Conservation (phyloP, 148 eudicot genomes). For the Salicornia ramosissima region DNA sequence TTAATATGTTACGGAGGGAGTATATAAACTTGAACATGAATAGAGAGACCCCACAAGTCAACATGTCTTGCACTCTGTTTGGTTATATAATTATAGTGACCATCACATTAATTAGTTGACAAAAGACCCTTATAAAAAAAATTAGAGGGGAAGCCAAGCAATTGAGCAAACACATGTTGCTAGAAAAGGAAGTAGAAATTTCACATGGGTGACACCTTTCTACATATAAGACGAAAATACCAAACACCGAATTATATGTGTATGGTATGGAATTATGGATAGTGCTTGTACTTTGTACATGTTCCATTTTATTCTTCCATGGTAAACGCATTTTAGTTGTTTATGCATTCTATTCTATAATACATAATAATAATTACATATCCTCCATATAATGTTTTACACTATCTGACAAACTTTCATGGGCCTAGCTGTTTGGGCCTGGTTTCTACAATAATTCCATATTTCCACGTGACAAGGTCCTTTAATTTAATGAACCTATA, state of each 20-base stretch:
- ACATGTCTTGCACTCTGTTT: neutral
- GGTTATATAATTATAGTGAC: neutral
- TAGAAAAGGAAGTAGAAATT: neutral
- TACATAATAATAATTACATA: too few relatives aligned
- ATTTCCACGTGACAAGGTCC: neutral
- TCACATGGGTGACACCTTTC: conserved; percentile 18
- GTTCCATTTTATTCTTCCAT: neutral
- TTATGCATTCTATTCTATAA: neutral
- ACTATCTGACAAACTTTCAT: neutral
- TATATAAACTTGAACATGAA: neutral
- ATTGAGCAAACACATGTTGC: neutral
- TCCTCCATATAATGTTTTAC: neutral
- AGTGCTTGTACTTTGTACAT: neutral
- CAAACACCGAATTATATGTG: neutral
- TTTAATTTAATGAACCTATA: conserved; percentile 6
- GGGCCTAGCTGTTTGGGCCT: neutral
- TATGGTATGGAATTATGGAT: too few relatives aligned
- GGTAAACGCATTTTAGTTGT: neutral
- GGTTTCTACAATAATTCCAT: neutral
- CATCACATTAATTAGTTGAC: conserved; percentile 3
- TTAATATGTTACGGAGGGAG: too few relatives aligned
- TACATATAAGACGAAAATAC: neutral
- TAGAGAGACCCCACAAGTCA: neutral
- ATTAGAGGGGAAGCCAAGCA: neutral
- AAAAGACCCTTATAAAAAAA: neutral